Percentiles rank a stretch among this genome's conserved stretches.
Evolutionary conservation across 305 asterid species (phyloP).

Genomic region (Solanum hybrid): DNA sequence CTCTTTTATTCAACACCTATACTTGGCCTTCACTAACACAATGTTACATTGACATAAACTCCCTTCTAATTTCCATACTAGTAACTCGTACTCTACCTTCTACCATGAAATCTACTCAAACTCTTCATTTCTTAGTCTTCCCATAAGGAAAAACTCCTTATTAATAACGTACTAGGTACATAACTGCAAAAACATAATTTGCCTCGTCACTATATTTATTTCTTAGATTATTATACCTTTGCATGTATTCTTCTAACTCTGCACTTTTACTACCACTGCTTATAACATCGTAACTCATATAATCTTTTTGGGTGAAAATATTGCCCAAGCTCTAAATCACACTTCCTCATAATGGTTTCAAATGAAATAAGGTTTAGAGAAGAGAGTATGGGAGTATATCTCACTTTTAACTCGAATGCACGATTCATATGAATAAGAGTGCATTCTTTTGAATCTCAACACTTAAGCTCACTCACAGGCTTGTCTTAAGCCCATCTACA

Average conservation of each 20-base stretch:
- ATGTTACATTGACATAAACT: neutral
- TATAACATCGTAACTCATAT: neutral
- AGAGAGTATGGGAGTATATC: neutral
- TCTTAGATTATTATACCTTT: neutral
- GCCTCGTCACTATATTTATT: neutral
- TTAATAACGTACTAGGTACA: neutral
- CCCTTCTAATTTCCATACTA: neutral
- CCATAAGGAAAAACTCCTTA: neutral
- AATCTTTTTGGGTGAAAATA: neutral
- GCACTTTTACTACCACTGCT: neutral
- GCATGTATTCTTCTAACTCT: neutral
- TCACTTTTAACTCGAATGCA: neutral
- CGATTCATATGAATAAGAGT: neutral
- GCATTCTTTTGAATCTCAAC: neutral
- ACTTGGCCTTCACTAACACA: neutral
- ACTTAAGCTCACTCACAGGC: neutral
- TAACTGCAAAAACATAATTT: neutral
- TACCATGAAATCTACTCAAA: neutral
- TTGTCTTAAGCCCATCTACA: neutral
- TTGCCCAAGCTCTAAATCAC: neutral
- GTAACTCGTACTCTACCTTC: neutral
- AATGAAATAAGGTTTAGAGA: neutral
- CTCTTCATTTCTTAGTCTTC: neutral
- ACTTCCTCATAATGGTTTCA: neutral
- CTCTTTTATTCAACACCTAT: neutral